These are phyloP conservation scores for Linnemannia schmuckeri DNA, from an alignment of 192 early-diverging fungal genomes.

Conservation along the genomic window DNA sequence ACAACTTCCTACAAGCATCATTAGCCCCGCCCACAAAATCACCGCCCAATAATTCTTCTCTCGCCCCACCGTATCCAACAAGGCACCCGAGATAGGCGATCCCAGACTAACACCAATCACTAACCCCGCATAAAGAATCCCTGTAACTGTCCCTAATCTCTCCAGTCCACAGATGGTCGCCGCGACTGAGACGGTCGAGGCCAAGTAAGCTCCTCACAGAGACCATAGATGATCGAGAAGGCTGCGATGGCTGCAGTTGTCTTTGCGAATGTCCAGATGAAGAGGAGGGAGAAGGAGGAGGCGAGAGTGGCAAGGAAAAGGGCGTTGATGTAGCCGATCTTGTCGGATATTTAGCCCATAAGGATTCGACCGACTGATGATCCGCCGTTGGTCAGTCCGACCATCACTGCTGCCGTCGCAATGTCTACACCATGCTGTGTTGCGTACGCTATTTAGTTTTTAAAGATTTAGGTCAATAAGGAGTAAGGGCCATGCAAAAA, in stretches of 20 bases:
- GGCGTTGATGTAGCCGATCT: slow-evolving; percentile 66
- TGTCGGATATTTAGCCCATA: slow-evolving; percentile 69
- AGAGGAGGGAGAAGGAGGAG: slow-evolving; percentile 51
- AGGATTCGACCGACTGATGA: slow-evolving; percentile 72
- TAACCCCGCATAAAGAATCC: slow-evolving; percentile 41
- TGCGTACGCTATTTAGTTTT: slow-evolving; percentile 48
- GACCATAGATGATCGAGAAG: slow-evolving; percentile 34
- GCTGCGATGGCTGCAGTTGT: slow-evolving; percentile 33
- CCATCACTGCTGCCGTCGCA: slow-evolving; percentile 62
- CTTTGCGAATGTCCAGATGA: slow-evolving; percentile 63
- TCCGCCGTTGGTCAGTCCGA: slow-evolving; percentile 74
- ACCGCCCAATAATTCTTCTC: slow-evolving; percentile 36
- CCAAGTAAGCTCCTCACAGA: slow-evolving; percentile 46
- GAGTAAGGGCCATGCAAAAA: no score
- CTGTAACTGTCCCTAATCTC: slow-evolving; percentile 23
- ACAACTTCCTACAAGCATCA: slow-evolving; percentile 19
- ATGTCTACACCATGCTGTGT: slow-evolving; percentile 55
- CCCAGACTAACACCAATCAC: slow-evolving; percentile 32
- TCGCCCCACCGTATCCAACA: slow-evolving; percentile 28
- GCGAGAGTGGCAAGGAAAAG: slow-evolving; percentile 58
- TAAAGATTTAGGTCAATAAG: background rate
- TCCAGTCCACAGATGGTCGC: slow-evolving; percentile 27
- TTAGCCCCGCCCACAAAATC: slow-evolving; percentile 29
- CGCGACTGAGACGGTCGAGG: slow-evolving; percentile 32
- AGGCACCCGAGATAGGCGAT: slow-evolving; percentile 34